Evolutionary conservation across 345 rosid species (phyloP), one percentile per base, ranked within the genome.

Genomic region (Eucalyptus sideroxylon): DNA sequence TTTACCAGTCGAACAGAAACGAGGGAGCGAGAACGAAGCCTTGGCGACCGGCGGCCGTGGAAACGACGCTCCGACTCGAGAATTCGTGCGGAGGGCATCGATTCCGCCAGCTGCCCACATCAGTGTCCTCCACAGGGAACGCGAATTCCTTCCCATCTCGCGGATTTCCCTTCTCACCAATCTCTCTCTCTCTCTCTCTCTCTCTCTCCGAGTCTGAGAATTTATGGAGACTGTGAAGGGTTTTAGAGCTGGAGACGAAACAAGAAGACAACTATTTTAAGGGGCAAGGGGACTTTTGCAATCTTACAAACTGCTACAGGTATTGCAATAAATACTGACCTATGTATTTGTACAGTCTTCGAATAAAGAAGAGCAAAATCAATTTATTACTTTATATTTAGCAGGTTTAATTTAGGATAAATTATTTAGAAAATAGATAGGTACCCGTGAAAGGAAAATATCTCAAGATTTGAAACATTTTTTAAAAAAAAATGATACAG

Each of bases 51-150:
- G 85, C 47, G 30, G 44, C 26, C 85, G 47, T 6, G 44, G 85
- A 77, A 40, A 40, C 30, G 85, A 77, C 26, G 47, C 47, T 21
- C 85, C 26, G 47, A 40, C 26, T 11, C 13, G 85, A 77, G 47
- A 0, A 77, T 77, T 77, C 12, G 47, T 42, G 47, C 27, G 47
- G 47, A 65, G 65, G 87, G 72, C 53, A 34, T 69, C 86, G 50
- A 87, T 14, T 86, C 51, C 88, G 59, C 1, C 6, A 26, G 80
- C 11, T 40, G 77, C 90, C 88, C 88, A 83, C 86, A 30, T 30
- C 88, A 89, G 31, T 14, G 6, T 89, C 44, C 60, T 89, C 88
- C 62, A 89, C 88, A 89, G 7, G 37, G 24, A 11, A 1, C 90
- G n/a, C 31, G 80, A 86, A 88, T 51, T 83, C 44, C 67, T 17